Evolutionary conservation across 1,139 yeast genomes (phyloP).

Genomic region (Pichia sp.): DNA sequence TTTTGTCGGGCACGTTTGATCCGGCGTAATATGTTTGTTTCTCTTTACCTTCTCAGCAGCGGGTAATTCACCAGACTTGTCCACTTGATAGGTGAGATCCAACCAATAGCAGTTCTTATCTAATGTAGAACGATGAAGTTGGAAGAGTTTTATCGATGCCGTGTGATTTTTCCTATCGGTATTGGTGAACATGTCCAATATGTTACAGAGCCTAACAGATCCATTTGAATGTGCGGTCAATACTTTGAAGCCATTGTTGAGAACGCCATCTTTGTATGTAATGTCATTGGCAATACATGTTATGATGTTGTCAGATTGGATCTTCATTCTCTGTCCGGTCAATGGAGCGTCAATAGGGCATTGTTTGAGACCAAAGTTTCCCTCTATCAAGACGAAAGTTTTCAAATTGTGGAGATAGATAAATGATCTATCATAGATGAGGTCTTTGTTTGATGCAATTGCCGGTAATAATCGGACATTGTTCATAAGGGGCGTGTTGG

Average conservation of each 20-base stretch:
- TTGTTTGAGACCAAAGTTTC: conserved; percentile 14
- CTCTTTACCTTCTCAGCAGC: not conserved
- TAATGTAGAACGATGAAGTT: conserved; percentile 10
- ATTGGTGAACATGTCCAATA: conserved; percentile 7
- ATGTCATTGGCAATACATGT: conserved; percentile 3
- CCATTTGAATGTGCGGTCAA: conserved; percentile 23
- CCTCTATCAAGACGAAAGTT: conserved; percentile 13
- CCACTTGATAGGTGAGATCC: conserved; percentile 27
- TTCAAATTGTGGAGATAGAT: conserved; percentile 1
- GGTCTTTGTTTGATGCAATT: conserved; percentile 3
- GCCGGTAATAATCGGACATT: conserved; percentile 2
- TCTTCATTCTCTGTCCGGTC: conserved; percentile 1
- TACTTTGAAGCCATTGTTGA: conserved; percentile 4
- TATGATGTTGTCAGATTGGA: conserved; percentile 17
- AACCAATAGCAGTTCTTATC: conserved; percentile 8
- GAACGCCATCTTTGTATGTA: conserved; percentile 2
- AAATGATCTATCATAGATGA: conserved; percentile 3
- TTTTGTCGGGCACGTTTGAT: conserved; percentile 4
- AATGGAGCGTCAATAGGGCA: conserved; percentile 13
- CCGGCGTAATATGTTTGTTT: conserved; percentile 1
- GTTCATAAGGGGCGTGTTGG: conserved; percentile 3
- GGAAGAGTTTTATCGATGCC: conserved; percentile 15
- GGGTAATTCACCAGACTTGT: conserved; percentile 12
- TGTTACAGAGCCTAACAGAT: conserved; percentile 16
- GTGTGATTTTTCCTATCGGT: conserved; percentile 7